Base-by-base conservation (phyloP, 202 grass and related monocot species). In the Digitaria exilis region DNA sequence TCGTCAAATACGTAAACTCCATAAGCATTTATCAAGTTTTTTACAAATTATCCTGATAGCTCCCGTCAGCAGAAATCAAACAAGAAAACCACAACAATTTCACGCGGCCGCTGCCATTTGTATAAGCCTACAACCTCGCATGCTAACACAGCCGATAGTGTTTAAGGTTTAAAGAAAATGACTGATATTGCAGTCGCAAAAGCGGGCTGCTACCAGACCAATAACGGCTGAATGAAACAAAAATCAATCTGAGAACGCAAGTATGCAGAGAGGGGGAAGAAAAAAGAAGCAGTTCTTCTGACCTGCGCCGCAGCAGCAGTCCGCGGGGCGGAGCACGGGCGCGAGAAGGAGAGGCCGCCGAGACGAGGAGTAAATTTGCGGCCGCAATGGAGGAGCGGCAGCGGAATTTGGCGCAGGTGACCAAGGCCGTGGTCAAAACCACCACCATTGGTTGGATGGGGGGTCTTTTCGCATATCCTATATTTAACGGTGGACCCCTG, bases 371-470 rank as follows among this genome's bases (percentile, higher is more conserved):
- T 16, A 55, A 63, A 65, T 16, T 42, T 22, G 67, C 84, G 25
- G 30, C 86, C 50, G 76, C 24, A 52, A 60, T 4, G 48, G 59
- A 5, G 73, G 9, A 34, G 81, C 14, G 17, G 73, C 18, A 50
- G 66, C 5, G 51, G 84, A 82, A 67, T 43, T 76, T 64, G 66
- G 83, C 62, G 29, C 46, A 82, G 35, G 37, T 8, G 69, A 46
- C 2, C 50, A 69, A 44, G 34, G n/a, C 17, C 13, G 17, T 31
- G 61, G 41, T 65, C 42, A 81, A 46, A 59, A 61, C 69, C 12
- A 76, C n/a, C n/a, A n/a, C 29, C 78, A 90, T 86, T 13, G 65
- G 35, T 54, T 60, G 31, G 65, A 86, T 82, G 24, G 75, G 28
- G 48, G 19, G 21, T 70, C 34, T 17, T 71, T 31, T 46, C 9